These are phyloP conservation scores for Davidsoniella eucalypti DNA, from an alignment of 2,329 filamentous ascomycete species.

Conservation along the genomic window DNA sequence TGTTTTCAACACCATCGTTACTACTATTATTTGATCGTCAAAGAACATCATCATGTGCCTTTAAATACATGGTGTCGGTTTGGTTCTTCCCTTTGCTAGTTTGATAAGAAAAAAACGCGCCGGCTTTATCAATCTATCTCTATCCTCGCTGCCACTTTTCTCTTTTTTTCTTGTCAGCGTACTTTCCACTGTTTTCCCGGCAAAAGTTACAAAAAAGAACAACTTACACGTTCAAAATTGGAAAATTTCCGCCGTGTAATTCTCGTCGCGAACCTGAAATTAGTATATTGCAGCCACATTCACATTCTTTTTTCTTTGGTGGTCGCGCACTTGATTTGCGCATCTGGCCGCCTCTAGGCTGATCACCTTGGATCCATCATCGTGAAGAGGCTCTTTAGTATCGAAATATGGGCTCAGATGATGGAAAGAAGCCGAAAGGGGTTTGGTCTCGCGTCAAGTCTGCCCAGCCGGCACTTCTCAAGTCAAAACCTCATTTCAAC, in stretches of 20 bases:
- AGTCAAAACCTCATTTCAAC: slow-evolving; percentile 53
- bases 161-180: not conserved
- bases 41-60: too few species aligned
- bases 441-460: slow-evolving; percentile 29
- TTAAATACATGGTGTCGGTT: not conserved
- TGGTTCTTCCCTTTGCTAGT: not conserved
- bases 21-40: too few species aligned
- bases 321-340: too few species aligned
- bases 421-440: slow-evolving; percentile 12
- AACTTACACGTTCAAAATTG: too few species aligned
- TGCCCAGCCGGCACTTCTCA: slow-evolving; percentile 39
- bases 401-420: not conserved
- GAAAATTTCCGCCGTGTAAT: too few species aligned
- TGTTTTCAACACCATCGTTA: not conserved
- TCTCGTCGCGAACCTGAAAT: too few species aligned
- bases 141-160: not conserved
- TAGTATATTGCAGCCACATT: too few species aligned
- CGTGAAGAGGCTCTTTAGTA: too few species aligned
- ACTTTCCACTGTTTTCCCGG: not conserved
- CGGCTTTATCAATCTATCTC: not conserved
- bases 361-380: too few species aligned
- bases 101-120: not conserved
- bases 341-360: too few species aligned
- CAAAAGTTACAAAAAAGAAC: too few species aligned
- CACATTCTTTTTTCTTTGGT: too few species aligned